Conservation (phyloP, 192 early-diverging fungal species). For the Backusella morwellensis region DNA sequence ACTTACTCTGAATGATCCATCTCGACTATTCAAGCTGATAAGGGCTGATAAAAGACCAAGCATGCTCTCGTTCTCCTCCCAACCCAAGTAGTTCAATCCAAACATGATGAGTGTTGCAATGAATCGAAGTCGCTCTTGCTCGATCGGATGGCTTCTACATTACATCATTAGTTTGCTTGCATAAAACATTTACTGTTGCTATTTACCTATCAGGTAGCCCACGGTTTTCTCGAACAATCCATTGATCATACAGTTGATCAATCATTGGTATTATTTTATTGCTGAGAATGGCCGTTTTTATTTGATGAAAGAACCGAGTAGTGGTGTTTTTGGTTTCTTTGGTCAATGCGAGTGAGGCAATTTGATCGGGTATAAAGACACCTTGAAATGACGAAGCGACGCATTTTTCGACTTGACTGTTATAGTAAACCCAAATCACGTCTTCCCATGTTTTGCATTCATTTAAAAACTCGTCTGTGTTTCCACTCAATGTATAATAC, state of each 20-base stretch:
- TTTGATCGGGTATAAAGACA: background rate
- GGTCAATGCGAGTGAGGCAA: background rate
- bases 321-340: background rate
- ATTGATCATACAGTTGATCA: background rate
- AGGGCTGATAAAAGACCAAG: background rate
- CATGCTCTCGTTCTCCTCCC: background rate
- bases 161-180: too few relatives aligned
- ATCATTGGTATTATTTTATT: background rate
- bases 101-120: background rate
- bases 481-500: slow-evolving; percentile 2
- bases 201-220: background rate
- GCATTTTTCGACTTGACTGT: background rate
- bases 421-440: slow-evolving; percentile 3
- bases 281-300: background rate
- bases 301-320: background rate
- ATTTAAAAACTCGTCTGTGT: background rate
- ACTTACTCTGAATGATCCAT: background rate
- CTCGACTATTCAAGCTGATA: background rate
- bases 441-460: slow-evolving; percentile 10
- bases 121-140: background rate
- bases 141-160: background rate
- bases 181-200: too few relatives aligned
- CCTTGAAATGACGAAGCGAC: too few relatives aligned
- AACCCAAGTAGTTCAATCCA: background rate
- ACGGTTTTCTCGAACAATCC: background rate